Evolutionary conservation across 2,329 filamentous ascomycete species (phyloP).

Genomic region (Alternaria infectoria): DNA sequence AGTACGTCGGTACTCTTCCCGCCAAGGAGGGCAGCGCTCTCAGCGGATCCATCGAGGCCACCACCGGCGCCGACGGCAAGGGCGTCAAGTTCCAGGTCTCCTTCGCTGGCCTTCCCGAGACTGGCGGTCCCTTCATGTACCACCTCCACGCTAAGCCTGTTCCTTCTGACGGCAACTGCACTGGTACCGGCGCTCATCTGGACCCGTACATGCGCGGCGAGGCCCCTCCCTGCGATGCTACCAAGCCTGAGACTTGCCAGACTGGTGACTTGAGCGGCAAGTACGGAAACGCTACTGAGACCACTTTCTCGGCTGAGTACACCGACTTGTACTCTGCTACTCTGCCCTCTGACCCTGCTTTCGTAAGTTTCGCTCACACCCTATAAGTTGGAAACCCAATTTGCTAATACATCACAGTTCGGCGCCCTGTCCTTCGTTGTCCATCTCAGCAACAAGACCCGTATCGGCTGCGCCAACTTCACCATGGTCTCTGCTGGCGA

Average conservation of each 20-base stretch:
- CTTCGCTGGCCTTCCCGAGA: conserved; percentile 49
- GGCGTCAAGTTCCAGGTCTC: conserved; percentile 51
- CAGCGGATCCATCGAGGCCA: conserved; percentile 44
- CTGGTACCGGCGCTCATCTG: conserved; percentile 49
- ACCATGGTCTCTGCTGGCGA: conserved; percentile 60
- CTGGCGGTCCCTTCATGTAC: conserved; percentile 56
- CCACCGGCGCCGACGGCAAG: conserved; percentile 42
- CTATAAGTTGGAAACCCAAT: too few relatives aligned
- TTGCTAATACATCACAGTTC: conserved; percentile 36
- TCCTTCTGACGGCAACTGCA: conserved; percentile 52
- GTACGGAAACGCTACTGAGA: conserved; percentile 48
- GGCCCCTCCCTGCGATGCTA: conserved; percentile 45
- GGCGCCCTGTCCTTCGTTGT: conserved; percentile 63
- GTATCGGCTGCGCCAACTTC: conserved; percentile 65
- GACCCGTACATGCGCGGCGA: conserved; percentile 53
- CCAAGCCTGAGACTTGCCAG: conserved; percentile 49
- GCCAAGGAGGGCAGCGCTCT: conserved; percentile 41
- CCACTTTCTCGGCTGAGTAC: conserved; percentile 46
- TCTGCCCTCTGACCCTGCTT: conserved; percentile 49
- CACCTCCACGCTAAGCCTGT: conserved; percentile 54
- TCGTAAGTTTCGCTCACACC: conserved; percentile 20
- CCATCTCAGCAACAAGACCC: conserved; percentile 59
- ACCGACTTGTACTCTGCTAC: conserved; percentile 39
- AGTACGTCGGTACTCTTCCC: conserved; percentile 49
- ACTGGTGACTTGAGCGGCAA: conserved; percentile 56